Evolutionary conservation across 371 early-diverging fungal genomes (phyloP).

Genomic region (Lichtheimia ornata): DNA sequence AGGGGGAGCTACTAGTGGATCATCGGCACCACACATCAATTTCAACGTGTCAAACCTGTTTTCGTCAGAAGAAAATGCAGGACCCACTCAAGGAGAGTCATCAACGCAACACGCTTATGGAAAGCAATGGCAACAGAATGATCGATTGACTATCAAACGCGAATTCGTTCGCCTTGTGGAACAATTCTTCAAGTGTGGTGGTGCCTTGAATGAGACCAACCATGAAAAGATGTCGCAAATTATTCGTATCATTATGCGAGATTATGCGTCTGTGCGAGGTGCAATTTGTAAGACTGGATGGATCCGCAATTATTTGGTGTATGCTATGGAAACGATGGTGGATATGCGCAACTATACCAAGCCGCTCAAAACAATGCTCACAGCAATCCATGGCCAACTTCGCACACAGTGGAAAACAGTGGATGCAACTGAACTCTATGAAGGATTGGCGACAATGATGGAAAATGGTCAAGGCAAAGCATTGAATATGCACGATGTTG

Average conservation of each 20-base stretch:
- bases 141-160: conserved; percentile 58
- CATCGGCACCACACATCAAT: conserved; percentile 11
- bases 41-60: conserved; percentile 13
- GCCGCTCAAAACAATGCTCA: conserved; percentile 42
- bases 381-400: conserved; percentile 43
- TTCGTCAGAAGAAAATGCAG: background rate
- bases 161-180: conserved; percentile 60
- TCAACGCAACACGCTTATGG: conserved; percentile 55
- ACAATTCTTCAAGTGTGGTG: conserved; percentile 48
- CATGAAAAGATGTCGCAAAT: conserved; percentile 61
- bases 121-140: conserved; percentile 73
- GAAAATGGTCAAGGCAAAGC: conserved; percentile 47
- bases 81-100: conserved; percentile 1
- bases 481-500: conserved; percentile 43
- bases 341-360: conserved; percentile 42
- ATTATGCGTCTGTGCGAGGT: conserved; percentile 48
- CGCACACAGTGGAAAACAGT: conserved; percentile 53
- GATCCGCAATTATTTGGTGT: conserved; percentile 55
- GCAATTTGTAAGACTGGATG: conserved; percentile 51
- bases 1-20: conserved; percentile 1
- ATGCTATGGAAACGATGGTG: conserved; percentile 35
- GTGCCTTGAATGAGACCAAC: conserved; percentile 44
- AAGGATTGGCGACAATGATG: conserved; percentile 49
- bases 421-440: conserved; percentile 55
- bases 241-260: conserved; percentile 52